phyloP scores from a whole-genome alignment of 2,329 filamentous ascomycete genomes.

The Diplocarpon rosae region DNA sequence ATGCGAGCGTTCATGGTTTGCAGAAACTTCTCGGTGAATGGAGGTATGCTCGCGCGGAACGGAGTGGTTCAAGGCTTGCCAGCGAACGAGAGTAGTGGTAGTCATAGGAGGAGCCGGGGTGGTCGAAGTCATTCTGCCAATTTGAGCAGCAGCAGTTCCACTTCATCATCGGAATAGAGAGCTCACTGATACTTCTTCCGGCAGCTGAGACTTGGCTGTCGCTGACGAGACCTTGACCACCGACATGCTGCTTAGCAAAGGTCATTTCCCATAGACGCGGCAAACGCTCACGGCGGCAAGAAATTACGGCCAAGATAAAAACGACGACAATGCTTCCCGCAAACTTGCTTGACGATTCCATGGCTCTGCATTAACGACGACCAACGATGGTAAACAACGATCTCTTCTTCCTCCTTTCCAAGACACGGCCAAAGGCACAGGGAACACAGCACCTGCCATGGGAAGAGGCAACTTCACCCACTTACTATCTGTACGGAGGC shows the following conservation, averaged over 20 bases:
- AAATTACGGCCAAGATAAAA: conserved; percentile 19
- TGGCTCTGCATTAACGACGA: conserved; percentile 6
- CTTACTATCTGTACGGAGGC: conserved; percentile 23
- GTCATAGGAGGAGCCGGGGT: conserved; percentile 23
- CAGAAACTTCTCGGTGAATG: conserved; percentile 93
- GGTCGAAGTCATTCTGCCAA: conserved; percentile 26
- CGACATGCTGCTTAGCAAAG: conserved; percentile 3
- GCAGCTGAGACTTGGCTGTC: conserved; percentile 22
- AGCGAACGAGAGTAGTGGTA: conserved; percentile 29
- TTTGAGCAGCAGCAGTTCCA: conserved; percentile 28
- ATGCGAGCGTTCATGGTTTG: conserved; percentile 97
- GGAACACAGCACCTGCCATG: conserved; percentile 25
- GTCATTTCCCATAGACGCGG: background rate
- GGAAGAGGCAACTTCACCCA: conserved; percentile 25
- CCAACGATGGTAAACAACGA: conserved; percentile 3
- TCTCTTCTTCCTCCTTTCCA: conserved; percentile 10
- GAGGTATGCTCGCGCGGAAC: conserved; percentile 72
- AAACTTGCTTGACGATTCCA: conserved; percentile 18
- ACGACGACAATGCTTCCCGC: conserved; percentile 13
- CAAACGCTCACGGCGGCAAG: conserved; percentile 11
- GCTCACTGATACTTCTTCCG: conserved; percentile 16
- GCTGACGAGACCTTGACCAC: conserved; percentile 12
- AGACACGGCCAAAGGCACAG: conserved; percentile 22
- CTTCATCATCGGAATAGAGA: conserved; percentile 25
- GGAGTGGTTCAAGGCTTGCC: conserved; percentile 58